These are phyloP conservation scores for Schizochytrium sp. DNA, from an alignment of 108 stramenopile species.

Conservation along the genomic window DNA sequence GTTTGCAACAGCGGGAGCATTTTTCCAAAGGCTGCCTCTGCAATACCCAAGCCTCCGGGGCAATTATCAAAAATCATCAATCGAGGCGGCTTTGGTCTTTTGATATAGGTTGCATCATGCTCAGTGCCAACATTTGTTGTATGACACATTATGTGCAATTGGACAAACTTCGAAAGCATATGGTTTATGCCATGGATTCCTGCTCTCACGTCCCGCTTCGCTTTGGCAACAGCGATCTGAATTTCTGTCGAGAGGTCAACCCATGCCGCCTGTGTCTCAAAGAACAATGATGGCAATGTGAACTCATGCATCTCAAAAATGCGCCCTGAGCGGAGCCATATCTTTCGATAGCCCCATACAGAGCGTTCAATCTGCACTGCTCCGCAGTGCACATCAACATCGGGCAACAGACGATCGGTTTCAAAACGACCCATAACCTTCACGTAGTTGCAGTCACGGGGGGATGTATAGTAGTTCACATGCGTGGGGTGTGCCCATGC, in stretches of 20 bases:
- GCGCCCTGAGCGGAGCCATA: constrained; percentile 40
- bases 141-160: constrained; percentile 87
- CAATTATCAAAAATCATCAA: constrained; percentile 75
- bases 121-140: constrained; percentile 77
- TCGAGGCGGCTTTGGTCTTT: constrained; percentile 69
- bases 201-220: constrained; percentile 65
- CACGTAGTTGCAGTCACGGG: constrained; percentile 72
- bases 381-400: constrained; percentile 29
- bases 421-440: constrained; percentile 66
- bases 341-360: constrained; percentile 69
- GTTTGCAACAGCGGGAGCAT: constrained; percentile 1
- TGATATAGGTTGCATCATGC: constrained; percentile 63
- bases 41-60: constrained; percentile 74
- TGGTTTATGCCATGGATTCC: constrained; percentile 93
- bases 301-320: constrained; percentile 79
- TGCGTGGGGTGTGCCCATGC: constrained; percentile 68
- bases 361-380: constrained; percentile 48
- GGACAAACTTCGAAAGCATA: constrained; percentile 88
- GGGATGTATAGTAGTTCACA: constrained; percentile 72
- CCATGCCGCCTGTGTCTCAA: constrained; percentile 90
- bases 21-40: constrained; percentile 68
- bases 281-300: constrained; percentile 89
- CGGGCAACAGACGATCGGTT: background rate
- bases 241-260: constrained; percentile 80
- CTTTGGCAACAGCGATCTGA: constrained; percentile 61